These are phyloP conservation scores for Nicotiana rustica DNA, from an alignment of 305 asterid genomes.

Conservation along the genomic window DNA sequence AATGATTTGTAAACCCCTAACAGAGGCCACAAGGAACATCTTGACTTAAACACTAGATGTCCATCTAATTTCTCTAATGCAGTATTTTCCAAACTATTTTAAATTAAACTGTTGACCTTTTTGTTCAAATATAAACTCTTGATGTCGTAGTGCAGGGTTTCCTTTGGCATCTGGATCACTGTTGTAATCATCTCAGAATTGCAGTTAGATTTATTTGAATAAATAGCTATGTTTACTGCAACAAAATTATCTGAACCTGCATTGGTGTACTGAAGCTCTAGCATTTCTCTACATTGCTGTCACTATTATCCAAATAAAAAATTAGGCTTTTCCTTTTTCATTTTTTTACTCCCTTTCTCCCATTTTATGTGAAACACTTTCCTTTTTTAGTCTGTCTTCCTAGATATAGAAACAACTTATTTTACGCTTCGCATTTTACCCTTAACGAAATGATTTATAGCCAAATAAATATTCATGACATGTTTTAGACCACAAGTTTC, in stretches of 20 bases:
- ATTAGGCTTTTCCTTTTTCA: not conserved
- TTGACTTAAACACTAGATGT: constrained; percentile 16
- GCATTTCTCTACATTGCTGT: not conserved
- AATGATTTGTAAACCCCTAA: not conserved
- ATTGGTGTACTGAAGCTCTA: constrained; percentile 7
- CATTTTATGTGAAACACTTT: too few species aligned
- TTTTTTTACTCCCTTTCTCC: too few species aligned
- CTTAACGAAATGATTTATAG: too few species aligned
- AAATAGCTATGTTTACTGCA: not conserved
- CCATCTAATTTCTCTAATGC: not conserved
- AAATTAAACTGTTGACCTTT: constrained; percentile 17
- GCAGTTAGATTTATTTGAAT: constrained; percentile 20
- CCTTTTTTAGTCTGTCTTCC: too few species aligned
- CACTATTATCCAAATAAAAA: constrained; percentile 25
- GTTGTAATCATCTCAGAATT: constrained; percentile 31
- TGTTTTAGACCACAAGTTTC: too few species aligned
- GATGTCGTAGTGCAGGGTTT: not conserved
- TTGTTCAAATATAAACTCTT: constrained; percentile 14
- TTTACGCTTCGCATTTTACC: too few species aligned
- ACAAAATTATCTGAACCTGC: constrained; percentile 16
- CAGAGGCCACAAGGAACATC: constrained; percentile 23
- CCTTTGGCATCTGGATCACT: constrained; percentile 25
- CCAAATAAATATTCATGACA: too few species aligned
- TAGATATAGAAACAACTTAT: too few species aligned
- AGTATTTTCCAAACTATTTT: not conserved